A percentile compares a stretch with the other conserved stretches of the same genome.
phyloP scores from a whole-genome alignment of 441 rosid genomes.

The Populus hybrid region DNA sequence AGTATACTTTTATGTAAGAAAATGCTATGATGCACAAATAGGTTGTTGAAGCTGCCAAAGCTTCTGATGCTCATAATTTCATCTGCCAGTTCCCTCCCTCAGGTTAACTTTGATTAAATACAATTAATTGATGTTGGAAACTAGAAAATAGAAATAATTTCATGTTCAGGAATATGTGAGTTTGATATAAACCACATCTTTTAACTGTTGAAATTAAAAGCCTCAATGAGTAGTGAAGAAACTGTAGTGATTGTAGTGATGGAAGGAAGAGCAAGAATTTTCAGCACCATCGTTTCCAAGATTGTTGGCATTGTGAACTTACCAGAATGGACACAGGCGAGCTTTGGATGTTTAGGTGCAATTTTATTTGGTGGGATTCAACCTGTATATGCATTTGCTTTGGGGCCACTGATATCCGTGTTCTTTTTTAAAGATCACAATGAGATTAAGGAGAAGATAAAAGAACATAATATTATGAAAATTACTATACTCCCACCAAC shows the following conservation, averaged over 20 bases:
- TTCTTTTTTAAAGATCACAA: conserved; percentile 51
- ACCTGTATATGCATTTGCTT: conserved; percentile 48
- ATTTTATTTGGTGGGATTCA: conserved; percentile 37
- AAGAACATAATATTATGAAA: no score
- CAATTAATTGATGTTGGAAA: no score
- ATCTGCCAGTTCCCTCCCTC: conserved; percentile 57
- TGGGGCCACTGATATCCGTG: conserved; percentile 65
- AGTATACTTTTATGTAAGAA: no score
- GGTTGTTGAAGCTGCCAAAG: conserved; percentile 65
- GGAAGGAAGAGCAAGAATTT: conserved; percentile 25
- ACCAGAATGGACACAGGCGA: conserved; percentile 78
- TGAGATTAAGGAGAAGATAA: conserved; percentile 52
- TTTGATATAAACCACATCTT: no score
- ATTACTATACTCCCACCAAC: no score
- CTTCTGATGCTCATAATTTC: conserved; percentile 74
- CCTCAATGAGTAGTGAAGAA: not conserved
- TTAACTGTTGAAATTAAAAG: no score
- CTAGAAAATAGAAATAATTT: no score
- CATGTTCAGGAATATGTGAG: no score
- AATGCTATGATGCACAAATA: conserved; percentile 27
- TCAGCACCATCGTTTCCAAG: conserved; percentile 50
- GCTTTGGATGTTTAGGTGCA: no score
- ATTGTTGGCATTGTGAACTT: conserved; percentile 51
- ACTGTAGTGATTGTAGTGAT: not conserved
- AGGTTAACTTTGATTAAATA: conserved; percentile 36